A percentile compares a stretch with the other conserved stretches of the same genome.
Conservation (phyloP, 1,139 yeast species). For the Blastobotrys indianensis region DNA sequence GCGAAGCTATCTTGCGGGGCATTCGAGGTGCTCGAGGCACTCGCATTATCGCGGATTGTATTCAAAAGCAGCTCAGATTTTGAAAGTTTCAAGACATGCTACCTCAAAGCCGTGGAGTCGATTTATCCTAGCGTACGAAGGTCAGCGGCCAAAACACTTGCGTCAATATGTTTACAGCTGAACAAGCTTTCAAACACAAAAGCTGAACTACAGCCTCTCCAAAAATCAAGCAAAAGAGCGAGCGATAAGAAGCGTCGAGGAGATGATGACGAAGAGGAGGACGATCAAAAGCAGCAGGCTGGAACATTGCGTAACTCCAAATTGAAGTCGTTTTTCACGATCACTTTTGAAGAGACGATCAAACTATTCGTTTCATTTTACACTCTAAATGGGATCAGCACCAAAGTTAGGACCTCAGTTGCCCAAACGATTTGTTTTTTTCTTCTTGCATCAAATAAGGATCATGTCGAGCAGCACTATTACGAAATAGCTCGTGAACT, state of each 20-base stretch:
- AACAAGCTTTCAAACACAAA: constrained; percentile 21
- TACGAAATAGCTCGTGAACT: constrained; percentile 23
- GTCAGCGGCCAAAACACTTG: constrained; percentile 32
- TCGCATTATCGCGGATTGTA: constrained; percentile 20
- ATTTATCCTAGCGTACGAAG: constrained; percentile 26
- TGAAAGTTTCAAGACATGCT: constrained; percentile 26
- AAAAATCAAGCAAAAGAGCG: constrained; percentile 15
- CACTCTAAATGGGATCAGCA: constrained; percentile 16
- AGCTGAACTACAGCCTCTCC: constrained; percentile 18
- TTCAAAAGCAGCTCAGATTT: constrained; percentile 31
- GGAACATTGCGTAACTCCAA: constrained; percentile 12
- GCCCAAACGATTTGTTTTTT: constrained; percentile 27
- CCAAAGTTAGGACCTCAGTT: constrained; percentile 28
- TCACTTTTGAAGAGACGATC: constrained; percentile 21
- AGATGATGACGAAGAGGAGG: constrained; percentile 19
- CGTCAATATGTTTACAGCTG: constrained; percentile 24
- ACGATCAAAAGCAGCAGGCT: constrained; percentile 3
- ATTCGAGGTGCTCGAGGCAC: constrained; percentile 24
- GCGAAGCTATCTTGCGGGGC: constrained; percentile 30
- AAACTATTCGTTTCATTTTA: constrained; percentile 19
- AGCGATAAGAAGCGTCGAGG: constrained; percentile 11
- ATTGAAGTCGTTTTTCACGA: constrained; percentile 9
- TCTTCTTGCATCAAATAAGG: constrained; percentile 21
- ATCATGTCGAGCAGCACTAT: constrained; percentile 26
- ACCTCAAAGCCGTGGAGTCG: constrained; percentile 29